Conservation (phyloP, 2,329 filamentous ascomycete species). For the Colletotrichum agaves region DNA sequence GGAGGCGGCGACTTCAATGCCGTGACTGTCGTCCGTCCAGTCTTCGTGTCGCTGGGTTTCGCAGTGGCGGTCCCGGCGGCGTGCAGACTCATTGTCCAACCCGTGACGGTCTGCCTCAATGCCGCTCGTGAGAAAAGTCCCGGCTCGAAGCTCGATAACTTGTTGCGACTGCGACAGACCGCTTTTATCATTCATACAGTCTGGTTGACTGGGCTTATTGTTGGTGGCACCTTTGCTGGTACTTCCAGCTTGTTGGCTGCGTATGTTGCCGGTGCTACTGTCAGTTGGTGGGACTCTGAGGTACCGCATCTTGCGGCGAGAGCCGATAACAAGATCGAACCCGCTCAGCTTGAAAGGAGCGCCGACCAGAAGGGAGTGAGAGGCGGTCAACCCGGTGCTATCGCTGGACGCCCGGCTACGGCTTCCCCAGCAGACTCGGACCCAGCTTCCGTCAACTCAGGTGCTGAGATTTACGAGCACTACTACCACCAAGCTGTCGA, state of each 20-base stretch:
- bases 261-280: slow-evolving; percentile 68
- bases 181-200: slow-evolving; percentile 59
- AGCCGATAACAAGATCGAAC: not conserved
- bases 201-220: slow-evolving; percentile 60
- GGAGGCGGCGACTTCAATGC: slow-evolving; percentile 48
- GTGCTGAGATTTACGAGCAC: slow-evolving; percentile 47
- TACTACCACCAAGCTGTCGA: slow-evolving; percentile 55
- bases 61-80: slow-evolving; percentile 57
- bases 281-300: slow-evolving; percentile 68
- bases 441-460: not conserved
- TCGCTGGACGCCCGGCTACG: not conserved
- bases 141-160: slow-evolving; percentile 37
- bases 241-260: slow-evolving; percentile 72
- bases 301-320: slow-evolving; percentile 40
- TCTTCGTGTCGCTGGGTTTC: slow-evolving; percentile 63
- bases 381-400: not conserved
- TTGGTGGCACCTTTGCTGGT: slow-evolving; percentile 67
- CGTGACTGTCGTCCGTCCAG: slow-evolving; percentile 54
- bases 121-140: slow-evolving; percentile 42
- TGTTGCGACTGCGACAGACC: slow-evolving; percentile 46
- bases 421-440: not conserved
- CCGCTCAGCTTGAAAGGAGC: not conserved
- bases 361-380: not conserved
- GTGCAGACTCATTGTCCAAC: slow-evolving; percentile 58
- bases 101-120: slow-evolving; percentile 51